phyloP scores from a whole-genome alignment of 2,329 filamentous ascomycete species.

The Mycosphaerella sp. region DNA sequence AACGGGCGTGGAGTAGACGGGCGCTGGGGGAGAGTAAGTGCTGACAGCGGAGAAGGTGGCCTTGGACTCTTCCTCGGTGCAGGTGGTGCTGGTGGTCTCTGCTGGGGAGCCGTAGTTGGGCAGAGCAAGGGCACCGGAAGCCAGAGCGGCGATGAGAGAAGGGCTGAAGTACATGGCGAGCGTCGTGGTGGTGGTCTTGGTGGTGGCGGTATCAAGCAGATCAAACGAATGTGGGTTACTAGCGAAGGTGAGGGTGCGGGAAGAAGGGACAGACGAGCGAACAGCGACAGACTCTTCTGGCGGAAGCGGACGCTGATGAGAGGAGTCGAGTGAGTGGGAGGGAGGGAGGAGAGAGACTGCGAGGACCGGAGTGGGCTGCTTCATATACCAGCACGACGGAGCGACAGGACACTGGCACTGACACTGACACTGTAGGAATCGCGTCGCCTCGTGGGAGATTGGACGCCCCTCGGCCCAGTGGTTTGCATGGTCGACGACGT shows the following conservation, averaged over 20 bases:
- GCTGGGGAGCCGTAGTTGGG: neutral
- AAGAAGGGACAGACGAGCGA: neutral
- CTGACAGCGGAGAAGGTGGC: neutral
- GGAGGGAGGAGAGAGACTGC: neutral
- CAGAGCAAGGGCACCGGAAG: neutral
- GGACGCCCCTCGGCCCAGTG: neutral
- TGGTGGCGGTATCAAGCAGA: too few species aligned
- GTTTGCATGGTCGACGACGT: neutral
- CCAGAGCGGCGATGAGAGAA: conserved; percentile 5
- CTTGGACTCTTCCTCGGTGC: neutral
- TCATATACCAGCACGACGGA: neutral
- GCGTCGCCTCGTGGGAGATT: neutral
- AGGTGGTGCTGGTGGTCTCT: neutral
- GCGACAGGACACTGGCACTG: too few species aligned
- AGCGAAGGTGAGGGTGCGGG: neutral
- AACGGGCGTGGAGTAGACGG: neutral
- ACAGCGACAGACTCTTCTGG: neutral
- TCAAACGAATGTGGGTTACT: neutral
- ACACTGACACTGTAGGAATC: too few species aligned
- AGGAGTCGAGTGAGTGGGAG: too few species aligned
- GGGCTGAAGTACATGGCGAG: conserved; percentile 3
- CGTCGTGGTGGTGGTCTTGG: too few species aligned
- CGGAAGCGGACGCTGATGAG: conserved; percentile 1
- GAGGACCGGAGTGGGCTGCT: neutral
- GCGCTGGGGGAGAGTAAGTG: neutral